These are phyloP conservation scores for Proliferodiscus dingleyae DNA, from an alignment of 2,329 filamentous ascomycete genomes.

Conservation along the genomic window DNA sequence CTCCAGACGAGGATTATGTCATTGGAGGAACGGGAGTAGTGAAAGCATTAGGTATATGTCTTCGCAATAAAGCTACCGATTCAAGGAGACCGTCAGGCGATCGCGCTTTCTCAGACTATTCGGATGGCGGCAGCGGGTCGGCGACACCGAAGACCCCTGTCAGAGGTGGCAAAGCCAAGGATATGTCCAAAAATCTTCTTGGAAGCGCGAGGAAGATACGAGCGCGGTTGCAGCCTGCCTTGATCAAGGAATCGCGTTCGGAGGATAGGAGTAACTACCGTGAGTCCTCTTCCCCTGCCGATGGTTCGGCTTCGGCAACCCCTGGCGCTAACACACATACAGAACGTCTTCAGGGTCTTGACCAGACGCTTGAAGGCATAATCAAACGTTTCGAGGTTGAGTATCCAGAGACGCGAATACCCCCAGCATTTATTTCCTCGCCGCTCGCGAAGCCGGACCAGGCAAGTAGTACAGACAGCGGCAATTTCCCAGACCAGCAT, in stretches of 20 bases:
- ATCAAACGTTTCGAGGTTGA: slow-evolving; percentile 96
- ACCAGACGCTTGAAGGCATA: slow-evolving; percentile 82
- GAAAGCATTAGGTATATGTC: slow-evolving; percentile 84
- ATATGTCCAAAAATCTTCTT: slow-evolving; percentile 89
- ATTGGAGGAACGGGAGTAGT: slow-evolving; percentile 94
- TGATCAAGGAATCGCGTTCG: slow-evolving; percentile 67
- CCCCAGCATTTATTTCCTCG: not conserved
- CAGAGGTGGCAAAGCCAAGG: slow-evolving; percentile 65
- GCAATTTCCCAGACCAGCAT: too few relatives aligned
- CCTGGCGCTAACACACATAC: slow-evolving; percentile 9
- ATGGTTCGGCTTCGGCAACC: not conserved
- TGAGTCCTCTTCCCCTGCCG: slow-evolving; percentile 44
- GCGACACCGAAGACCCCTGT: slow-evolving; percentile 40
- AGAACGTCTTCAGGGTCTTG: slow-evolving; percentile 80
- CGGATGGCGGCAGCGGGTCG: slow-evolving; percentile 38
- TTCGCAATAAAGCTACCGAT: slow-evolving; percentile 72
- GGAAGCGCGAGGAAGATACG: slow-evolving; percentile 86
- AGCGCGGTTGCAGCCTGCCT: slow-evolving; percentile 72
- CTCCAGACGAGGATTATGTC: slow-evolving; percentile 89
- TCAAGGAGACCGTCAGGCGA: slow-evolving; percentile 40
- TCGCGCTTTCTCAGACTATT: slow-evolving; percentile 19
- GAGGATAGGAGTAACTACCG: slow-evolving; percentile 74
- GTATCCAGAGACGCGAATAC: slow-evolving; percentile 75
- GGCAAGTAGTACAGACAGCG: too few relatives aligned
- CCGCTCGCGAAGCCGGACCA: too few relatives aligned